A percentile compares a stretch with the other conserved stretches of the same genome.
These are phyloP conservation scores for Aspergillus glaucus DNA, from an alignment of 2,329 filamentous ascomycete species.

Conservation along the genomic window DNA sequence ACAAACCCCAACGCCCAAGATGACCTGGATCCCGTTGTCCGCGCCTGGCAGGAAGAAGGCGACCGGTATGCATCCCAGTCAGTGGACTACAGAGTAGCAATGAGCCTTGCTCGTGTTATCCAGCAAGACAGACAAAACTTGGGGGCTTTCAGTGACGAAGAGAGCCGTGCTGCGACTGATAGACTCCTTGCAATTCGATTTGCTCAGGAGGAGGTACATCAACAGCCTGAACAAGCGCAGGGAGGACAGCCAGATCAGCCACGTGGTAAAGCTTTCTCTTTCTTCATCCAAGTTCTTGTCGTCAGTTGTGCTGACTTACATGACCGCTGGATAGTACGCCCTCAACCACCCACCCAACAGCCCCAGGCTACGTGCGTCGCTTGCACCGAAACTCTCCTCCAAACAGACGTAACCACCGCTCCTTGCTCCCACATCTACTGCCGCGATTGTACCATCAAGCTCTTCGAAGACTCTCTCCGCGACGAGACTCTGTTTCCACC, in stretches of 20 bases:
- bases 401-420: not conserved
- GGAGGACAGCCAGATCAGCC: not conserved
- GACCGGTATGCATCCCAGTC: not conserved
- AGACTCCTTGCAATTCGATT: not conserved
- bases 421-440: conserved; percentile 20
- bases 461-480: conserved; percentile 12
- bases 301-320: not conserved
- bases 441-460: conserved; percentile 10
- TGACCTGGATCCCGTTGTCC: conserved; percentile 3
- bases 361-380: conserved; percentile 1
- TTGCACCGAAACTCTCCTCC: no score
- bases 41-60: conserved; percentile 3
- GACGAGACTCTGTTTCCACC: conserved; percentile 24
- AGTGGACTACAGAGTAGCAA: not conserved
- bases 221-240: not conserved
- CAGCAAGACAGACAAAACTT: not conserved
- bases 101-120: not conserved
- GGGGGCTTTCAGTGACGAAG: not conserved
- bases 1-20: not conserved
- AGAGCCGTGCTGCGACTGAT: not conserved
- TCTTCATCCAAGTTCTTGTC: not conserved
- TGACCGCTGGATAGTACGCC: no score
- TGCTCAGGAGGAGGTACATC: not conserved
- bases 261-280: not conserved
- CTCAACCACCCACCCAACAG: no score